phyloP scores from a whole-genome alignment of 2,329 filamentous ascomycete species.

The Onygena corvina region DNA sequence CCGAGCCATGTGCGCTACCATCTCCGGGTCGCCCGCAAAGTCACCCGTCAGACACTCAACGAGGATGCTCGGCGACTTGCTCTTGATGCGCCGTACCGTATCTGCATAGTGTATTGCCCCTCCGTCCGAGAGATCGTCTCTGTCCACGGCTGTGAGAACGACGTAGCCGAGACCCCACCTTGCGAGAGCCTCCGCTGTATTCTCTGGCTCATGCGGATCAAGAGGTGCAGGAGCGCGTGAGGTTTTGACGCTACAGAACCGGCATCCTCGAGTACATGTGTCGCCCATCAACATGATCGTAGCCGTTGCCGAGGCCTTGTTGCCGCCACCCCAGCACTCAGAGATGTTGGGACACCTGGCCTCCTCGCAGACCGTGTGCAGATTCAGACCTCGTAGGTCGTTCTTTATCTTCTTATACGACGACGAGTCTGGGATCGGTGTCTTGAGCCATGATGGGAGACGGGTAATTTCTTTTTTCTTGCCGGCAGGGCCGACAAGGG shows the following conservation, averaged over 20 bases:
- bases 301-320: constrained; percentile 81
- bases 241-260: constrained; percentile 96
- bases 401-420: constrained; percentile 94
- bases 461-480: constrained; percentile 57
- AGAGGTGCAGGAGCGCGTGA: constrained; percentile 62
- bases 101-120: constrained; percentile 84
- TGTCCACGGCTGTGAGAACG: constrained; percentile 83
- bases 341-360: constrained; percentile 94
- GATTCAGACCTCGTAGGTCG: constrained; percentile 73
- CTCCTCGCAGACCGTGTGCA: constrained; percentile 97
- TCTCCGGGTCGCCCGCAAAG: constrained; percentile 71
- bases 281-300: constrained; percentile 99
- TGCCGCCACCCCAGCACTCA: constrained; percentile 89
- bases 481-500: constrained; percentile 48
- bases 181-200: constrained; percentile 84
- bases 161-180: constrained; percentile 95
- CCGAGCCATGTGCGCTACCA: constrained; percentile 70
- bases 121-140: constrained; percentile 81
- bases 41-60: constrained; percentile 55
- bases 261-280: constrained; percentile 88
- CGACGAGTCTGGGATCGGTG: constrained; percentile 70
- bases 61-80: constrained; percentile 44
- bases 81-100: constrained; percentile 88
- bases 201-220: constrained; percentile 91
- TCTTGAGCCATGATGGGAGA: constrained; percentile 90